Evolutionary conservation across 805 yeast species (phyloP), one percentile per base, ranked within the genome.

Genomic region (Kodamaea hsintzibuensis): DNA sequence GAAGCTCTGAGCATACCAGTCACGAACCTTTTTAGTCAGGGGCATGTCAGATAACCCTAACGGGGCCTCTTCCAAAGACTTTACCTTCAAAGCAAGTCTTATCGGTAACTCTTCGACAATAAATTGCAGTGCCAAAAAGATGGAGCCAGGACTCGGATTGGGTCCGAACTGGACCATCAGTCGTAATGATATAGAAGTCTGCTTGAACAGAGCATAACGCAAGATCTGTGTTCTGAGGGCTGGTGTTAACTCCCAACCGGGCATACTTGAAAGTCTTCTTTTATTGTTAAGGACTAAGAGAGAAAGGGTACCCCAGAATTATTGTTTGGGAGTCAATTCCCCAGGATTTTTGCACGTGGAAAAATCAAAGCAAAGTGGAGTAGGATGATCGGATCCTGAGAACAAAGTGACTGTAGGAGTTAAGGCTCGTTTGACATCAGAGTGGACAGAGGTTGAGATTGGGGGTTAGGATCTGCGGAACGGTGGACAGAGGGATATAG

Each of bases 161-260:
- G 86, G 84, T 2, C 97, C 97, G 72, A 91, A 88, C 65, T 89
- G 95, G 16, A 91, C 97, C 96, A 91, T 90, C 68, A 90, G 96
- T 54, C 91, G 78, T 56, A 91, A 73, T 2, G 91, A 85, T 2
- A 91, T 90, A 1, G 96, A 91, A 1, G 96, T 89, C 45, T 92
- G 95, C 10, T 91, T 88, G 57, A 85, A 79, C 50, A 79, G 76
- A 2, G 96, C 91, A 74, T 84, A 87, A 57, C 77, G 80, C 62
- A 79, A 76, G 54, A 88, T 84, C 62, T 79, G 73, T 35, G 82
- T 81, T 55, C 82, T 74, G 53, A 88, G 74, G 35, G 74, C 61
- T 25, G 70, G 65, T 7, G 84, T 79, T 39, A 82, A 65, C 59
- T 77, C 74, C 86, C 86, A 82, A 25, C 54, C 54, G 42, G 47